These are phyloP conservation scores for Capsicum chinense DNA, from an alignment of 257 asterid species.

Conservation along the genomic window DNA sequence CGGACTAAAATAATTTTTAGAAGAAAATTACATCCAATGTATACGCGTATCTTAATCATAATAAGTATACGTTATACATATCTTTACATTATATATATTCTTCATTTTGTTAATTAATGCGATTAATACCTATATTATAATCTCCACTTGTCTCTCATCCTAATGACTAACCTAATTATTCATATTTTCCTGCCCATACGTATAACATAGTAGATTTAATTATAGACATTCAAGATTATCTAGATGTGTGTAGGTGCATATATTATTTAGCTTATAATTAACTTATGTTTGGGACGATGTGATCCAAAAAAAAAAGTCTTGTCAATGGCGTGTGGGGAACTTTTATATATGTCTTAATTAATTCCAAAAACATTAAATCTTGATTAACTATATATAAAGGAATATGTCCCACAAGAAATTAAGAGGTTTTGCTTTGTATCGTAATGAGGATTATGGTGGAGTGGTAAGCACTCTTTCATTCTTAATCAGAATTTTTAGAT, in stretches of 20 bases:
- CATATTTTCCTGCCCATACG: not conserved
- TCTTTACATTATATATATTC: too few relatives aligned
- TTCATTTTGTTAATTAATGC: too few relatives aligned
- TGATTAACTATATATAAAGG: not conserved
- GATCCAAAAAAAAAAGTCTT: conserved; percentile 1
- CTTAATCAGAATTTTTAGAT: not conserved
- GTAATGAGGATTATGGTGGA: not conserved
- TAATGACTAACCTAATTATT: not conserved
- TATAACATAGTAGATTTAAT: not conserved
- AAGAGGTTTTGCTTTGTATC: not conserved
- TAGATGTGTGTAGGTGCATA: not conserved
- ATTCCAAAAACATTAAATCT: not conserved
- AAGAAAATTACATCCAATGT: too few relatives aligned
- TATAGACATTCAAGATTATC: not conserved
- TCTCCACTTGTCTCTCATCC: too few relatives aligned
- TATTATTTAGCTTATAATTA: conserved; percentile 16
- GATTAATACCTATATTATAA: too few relatives aligned
- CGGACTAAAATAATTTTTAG: not conserved
- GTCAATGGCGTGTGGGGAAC: not conserved
- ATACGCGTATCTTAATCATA: too few relatives aligned
- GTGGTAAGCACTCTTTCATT: not conserved
- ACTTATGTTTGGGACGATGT: not conserved
- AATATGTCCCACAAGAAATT: too few relatives aligned
- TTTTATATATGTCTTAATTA: not conserved
- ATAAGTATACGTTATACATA: too few relatives aligned